A percentile compares a stretch with the other conserved stretches of the same genome.
Conservation (phyloP, 2,329 filamentous ascomycete species). For the Pezicula radicicola region DNA sequence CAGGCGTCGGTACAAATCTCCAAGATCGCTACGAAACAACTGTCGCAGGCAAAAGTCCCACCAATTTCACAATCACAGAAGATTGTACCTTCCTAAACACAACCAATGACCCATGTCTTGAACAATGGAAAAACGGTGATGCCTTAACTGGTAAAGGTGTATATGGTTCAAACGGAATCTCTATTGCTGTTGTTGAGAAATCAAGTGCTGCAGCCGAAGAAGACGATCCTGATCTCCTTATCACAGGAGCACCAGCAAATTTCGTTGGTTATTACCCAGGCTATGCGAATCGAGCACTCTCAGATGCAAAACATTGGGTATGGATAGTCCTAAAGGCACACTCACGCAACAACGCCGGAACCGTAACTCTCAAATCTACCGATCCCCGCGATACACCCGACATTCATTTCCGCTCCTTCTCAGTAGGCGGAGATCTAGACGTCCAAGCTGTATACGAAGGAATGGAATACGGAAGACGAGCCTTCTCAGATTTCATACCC, state of each 20-base stretch:
- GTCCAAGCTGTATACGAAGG: conserved; percentile 16
- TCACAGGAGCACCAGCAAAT: conserved; percentile 26
- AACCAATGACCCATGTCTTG: conserved; percentile 32
- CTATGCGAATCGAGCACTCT: conserved; percentile 31
- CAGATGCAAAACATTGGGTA: conserved; percentile 35
- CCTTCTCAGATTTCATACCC: conserved; percentile 38
- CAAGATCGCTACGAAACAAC: conserved; percentile 52
- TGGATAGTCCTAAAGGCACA: conserved; percentile 55
- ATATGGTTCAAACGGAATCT: conserved; percentile 46
- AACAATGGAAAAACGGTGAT: conserved; percentile 16
- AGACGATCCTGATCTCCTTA: conserved; percentile 35
- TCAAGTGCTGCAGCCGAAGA: conserved; percentile 32
- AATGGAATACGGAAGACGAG: conserved; percentile 10
- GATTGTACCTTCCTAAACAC: conserved; percentile 33
- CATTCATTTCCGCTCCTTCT: conserved; percentile 62
- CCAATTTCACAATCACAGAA: conserved; percentile 32
- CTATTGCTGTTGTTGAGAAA: conserved; percentile 30
- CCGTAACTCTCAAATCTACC: conserved; percentile 55
- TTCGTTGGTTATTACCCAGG: conserved; percentile 41
- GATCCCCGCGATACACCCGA: conserved; percentile 62
- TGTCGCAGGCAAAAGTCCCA: conserved; percentile 38
- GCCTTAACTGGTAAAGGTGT: conserved; percentile 15
- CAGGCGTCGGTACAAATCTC: conserved; percentile 62
- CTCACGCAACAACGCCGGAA: conserved; percentile 59
- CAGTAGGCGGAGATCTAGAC: conserved; percentile 32